Base-by-base conservation (phyloP, 176 grass and related monocot species). In the Cenchrus purpureus region DNA sequence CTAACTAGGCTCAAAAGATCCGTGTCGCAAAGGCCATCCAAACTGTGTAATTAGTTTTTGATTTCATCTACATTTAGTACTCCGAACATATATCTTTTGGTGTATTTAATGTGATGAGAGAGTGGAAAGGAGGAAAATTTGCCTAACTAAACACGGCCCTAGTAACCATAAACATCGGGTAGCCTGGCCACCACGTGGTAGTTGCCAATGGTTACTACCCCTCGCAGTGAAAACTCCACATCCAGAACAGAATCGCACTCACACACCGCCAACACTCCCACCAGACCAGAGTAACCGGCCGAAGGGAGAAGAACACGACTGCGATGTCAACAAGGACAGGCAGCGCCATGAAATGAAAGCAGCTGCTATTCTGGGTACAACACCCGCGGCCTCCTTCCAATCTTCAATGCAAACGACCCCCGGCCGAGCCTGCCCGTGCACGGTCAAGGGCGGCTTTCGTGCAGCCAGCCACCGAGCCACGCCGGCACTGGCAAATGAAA, bases 181-280 rank as follows among this genome's bases (percentile, higher is more conserved):
- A 17, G 70, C 75, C 77, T 13, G 76, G 55, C 70, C 15, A 85
- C 74, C 84, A 87, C 89, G 62, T 83, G 89, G 89, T 87, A 46
- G 81, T 72, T 84, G 81, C 73, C 57, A 37, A 71, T 74, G 12
- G 62, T 75, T 53, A 54, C 69, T 68, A 7, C 6, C 3, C 29
- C 29, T 34, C 17, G 6, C 51, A 71, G 83, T 75, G 76, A 80
- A 81, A 62, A 20, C 60, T 2, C 52, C 63, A 20, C 10, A 66
- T 40, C 11, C 51, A 44, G 60, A n/a, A 28, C 60, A 71, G 0
- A 14, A 22, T 0, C 10, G 14, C 49, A 3, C 6, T 17, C 14
- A 12, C 22, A 25, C 22, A 25, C 22, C 22, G 22, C 22, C 22
- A 25, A 25, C 22, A 25, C 22, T 25, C 50, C 46, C 1, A 0